Evolutionary conservation across 2,329 filamentous ascomycete genomes (phyloP).

Genomic region (Cladophialophora carrionii): DNA sequence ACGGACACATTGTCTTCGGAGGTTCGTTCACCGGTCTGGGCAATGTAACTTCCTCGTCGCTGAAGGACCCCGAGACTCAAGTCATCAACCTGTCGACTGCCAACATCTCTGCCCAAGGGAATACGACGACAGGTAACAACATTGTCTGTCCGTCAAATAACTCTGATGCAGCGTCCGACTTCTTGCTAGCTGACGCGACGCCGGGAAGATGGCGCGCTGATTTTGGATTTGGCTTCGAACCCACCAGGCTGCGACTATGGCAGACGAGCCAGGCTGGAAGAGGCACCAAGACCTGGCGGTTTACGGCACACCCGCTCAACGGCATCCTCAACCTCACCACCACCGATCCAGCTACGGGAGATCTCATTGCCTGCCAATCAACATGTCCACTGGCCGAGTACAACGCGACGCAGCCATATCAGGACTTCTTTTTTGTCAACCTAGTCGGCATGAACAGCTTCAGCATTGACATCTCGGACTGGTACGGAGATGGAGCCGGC

Average conservation of each 20-base stretch:
- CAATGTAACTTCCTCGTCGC: conserved; percentile 54
- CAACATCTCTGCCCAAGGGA: conserved; percentile 65
- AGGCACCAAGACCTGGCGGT: conserved; percentile 85
- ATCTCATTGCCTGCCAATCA: conserved; percentile 73
- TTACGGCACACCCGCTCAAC: conserved; percentile 79
- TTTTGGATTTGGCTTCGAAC: conserved; percentile 82
- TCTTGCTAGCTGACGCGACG: conserved; percentile 75
- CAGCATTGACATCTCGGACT: conserved; percentile 80
- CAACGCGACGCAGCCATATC: conserved; percentile 66
- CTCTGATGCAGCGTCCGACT: conserved; percentile 72
- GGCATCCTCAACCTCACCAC: conserved; percentile 98
- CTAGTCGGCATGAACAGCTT: conserved; percentile 84
- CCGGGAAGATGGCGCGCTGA: conserved; percentile 81
- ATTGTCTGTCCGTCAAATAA: conserved; percentile 78
- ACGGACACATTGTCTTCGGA: conserved; percentile 88
- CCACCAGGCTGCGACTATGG: conserved; percentile 82
- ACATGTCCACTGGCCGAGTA: conserved; percentile 77
- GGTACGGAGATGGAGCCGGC: conserved; percentile 84
- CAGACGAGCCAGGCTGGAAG: conserved; percentile 84
- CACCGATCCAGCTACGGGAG: conserved; percentile 71
- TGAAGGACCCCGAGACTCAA: conserved; percentile 67
- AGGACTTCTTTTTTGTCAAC: conserved; percentile 93
- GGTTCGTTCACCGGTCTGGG: conserved; percentile 86
- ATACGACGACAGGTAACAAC: conserved; percentile 60
- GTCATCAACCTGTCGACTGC: conserved; percentile 82